A percentile compares a stretch with the other conserved stretches of the same genome.
These are phyloP conservation scores for Daldinia childiae DNA, from an alignment of 495 filamentous ascomycete genomes.

Conservation along the genomic window DNA sequence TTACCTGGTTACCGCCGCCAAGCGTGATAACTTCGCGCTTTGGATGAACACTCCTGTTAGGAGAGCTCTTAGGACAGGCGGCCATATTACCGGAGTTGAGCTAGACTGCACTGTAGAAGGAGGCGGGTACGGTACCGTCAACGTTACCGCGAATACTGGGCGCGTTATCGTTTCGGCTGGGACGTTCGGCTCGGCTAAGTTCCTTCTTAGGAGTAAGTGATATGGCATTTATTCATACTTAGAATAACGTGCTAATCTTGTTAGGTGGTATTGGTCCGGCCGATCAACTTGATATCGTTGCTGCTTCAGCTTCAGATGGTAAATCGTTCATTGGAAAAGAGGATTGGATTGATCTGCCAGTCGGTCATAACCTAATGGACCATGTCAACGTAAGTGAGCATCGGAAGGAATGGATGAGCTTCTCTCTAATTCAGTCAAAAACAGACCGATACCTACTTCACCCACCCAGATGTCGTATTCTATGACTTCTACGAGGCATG, in stretches of 20 bases:
- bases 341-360: constrained; percentile 76
- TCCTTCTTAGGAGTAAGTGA: constrained; percentile 61
- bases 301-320: constrained; percentile 60
- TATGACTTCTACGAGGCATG: constrained; percentile 75
- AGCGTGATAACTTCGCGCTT: constrained; percentile 73
- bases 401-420: not conserved
- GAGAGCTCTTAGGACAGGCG: constrained; percentile 69
- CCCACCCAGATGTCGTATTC: constrained; percentile 66
- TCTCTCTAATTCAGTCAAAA: constrained; percentile 2
- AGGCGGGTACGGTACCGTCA: constrained; percentile 67
- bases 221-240: not conserved
- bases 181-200: constrained; percentile 75
- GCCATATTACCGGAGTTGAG: constrained; percentile 73
- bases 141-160: constrained; percentile 65
- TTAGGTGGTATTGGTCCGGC: constrained; percentile 69
- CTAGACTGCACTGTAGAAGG: constrained; percentile 64
- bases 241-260: constrained; percentile 38
- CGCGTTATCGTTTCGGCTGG: constrained; percentile 76
- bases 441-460: constrained; percentile 71
- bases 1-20: constrained; percentile 71
- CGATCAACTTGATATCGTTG: constrained; percentile 68
- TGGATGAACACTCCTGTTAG: constrained; percentile 72
- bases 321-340: constrained; percentile 60
- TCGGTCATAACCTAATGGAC: constrained; percentile 78
- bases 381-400: constrained; percentile 65